Evolutionary conservation across 164 flowering plant genomes (phyloP).

Genomic region (Cinnamomum chago): DNA sequence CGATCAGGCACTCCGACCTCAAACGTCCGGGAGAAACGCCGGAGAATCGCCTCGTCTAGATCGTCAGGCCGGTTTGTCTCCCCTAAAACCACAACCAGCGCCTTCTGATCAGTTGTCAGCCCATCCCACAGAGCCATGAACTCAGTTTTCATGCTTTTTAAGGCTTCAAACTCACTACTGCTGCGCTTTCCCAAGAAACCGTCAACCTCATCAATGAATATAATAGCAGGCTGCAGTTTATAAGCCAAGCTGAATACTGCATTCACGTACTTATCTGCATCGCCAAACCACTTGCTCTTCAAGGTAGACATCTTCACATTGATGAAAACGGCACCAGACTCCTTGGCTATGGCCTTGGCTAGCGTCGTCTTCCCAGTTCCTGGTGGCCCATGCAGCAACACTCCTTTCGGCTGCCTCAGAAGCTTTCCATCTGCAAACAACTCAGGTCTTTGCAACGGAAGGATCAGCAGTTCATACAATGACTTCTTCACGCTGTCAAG

Average conservation of each 20-base stretch:
- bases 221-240: constrained; percentile 48
- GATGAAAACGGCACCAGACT: constrained; percentile 72
- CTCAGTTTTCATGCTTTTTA: constrained; percentile 74
- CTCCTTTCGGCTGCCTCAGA: constrained; percentile 68
- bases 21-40: constrained; percentile 76
- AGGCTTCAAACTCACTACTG: constrained; percentile 52
- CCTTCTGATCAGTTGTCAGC: constrained; percentile 71
- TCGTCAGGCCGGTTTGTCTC: constrained; percentile 85
- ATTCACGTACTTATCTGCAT: constrained; percentile 76
- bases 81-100: constrained; percentile 25
- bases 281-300: constrained; percentile 87
- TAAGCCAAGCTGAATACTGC: constrained; percentile 51
- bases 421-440: constrained; percentile 63
- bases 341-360: constrained; percentile 78
- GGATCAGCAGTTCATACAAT: constrained; percentile 59
- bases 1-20: constrained; percentile 71
- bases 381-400: constrained; percentile 27
- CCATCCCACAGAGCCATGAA: constrained; percentile 92
- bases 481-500: constrained; percentile 57
- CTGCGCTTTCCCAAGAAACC: constrained; percentile 76
- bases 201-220: constrained; percentile 81
- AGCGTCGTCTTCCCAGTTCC: no score
- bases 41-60: constrained; percentile 80
- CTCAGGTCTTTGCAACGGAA: constrained; percentile 62
- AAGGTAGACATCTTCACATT: constrained; percentile 64